phyloP scores from a whole-genome alignment of 2,329 filamentous ascomycete genomes.

The Nothophaeocryptopus gaeumannii region DNA sequence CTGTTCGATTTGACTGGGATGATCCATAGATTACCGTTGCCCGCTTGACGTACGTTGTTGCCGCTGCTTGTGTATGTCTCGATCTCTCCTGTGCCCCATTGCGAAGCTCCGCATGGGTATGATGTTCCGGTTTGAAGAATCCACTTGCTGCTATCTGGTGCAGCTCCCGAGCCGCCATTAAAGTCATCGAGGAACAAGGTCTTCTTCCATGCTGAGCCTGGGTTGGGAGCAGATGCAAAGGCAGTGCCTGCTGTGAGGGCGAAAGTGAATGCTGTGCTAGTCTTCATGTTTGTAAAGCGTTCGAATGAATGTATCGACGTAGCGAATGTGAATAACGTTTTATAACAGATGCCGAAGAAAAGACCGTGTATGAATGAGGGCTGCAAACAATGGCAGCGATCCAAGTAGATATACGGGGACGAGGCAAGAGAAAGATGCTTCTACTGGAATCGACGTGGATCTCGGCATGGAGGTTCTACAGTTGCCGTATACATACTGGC shows the following conservation, averaged over 20 bases:
- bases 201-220: constrained; percentile 20
- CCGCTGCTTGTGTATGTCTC: constrained; percentile 45
- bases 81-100: constrained; percentile 53
- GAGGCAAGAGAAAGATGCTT: neutral
- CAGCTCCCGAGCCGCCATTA: constrained; percentile 30
- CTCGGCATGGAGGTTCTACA: constrained; percentile 2
- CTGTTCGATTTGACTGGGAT: constrained; percentile 31
- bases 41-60: constrained; percentile 44
- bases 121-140: constrained; percentile 44
- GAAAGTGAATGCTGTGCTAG: constrained; percentile 11
- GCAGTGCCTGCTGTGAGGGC: constrained; percentile 12
- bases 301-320: neutral
- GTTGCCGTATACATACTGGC: neutral
- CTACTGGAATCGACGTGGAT: constrained; percentile 1
- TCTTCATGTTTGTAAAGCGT: constrained; percentile 18
- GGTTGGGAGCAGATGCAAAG: constrained; percentile 16
- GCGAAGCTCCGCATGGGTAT: constrained; percentile 44
- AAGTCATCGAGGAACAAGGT: constrained; percentile 38
- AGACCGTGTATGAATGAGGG: neutral
- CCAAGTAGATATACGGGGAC: constrained; percentile 5
- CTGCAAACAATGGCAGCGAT: constrained; percentile 6
- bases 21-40: constrained; percentile 40
- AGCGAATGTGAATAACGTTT: constrained; percentile 6
- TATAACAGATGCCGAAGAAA: neutral
- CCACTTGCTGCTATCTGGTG: constrained; percentile 45